Percentiles rank a stretch among this genome's conserved stretches.
These are phyloP conservation scores for Sporothrix luriei DNA, from an alignment of 2,329 filamentous ascomycete genomes.

Conservation along the genomic window DNA sequence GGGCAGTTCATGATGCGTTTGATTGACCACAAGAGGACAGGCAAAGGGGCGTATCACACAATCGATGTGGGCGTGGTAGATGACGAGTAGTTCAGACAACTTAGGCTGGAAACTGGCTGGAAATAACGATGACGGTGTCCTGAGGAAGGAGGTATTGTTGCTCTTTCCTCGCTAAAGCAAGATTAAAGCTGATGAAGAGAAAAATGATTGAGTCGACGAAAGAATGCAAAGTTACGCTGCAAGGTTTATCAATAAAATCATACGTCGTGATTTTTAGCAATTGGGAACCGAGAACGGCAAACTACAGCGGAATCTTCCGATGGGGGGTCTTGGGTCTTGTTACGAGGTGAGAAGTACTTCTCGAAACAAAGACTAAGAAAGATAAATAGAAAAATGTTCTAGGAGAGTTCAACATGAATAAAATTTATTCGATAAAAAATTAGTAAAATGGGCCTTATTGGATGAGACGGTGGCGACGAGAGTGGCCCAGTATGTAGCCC, in stretches of 20 bases:
- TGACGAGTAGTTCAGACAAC: conserved; percentile 1
- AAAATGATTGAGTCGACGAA: neutral
- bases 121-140: conserved; percentile 14
- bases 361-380: conserved; percentile 24
- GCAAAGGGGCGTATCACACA: neutral
- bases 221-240: neutral
- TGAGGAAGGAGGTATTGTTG: conserved; percentile 4
- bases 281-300: neutral
- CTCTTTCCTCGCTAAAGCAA: conserved; percentile 9
- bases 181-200: neutral
- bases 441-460: neutral
- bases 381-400: conserved; percentile 4
- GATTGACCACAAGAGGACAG: neutral
- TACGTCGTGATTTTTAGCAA: neutral
- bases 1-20: conserved; percentile 36
- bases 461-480: neutral
- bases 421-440: conserved; percentile 17
- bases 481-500: conserved; percentile 2
- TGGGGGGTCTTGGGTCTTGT: neutral
- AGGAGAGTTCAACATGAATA: neutral
- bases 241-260: neutral
- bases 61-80: neutral
- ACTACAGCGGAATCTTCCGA: conserved; percentile 23
- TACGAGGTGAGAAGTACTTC: neutral
- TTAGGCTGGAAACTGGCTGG: neutral